phyloP scores from a whole-genome alignment of 2,329 filamentous ascomycete genomes.

The Cercospora beticola region DNA sequence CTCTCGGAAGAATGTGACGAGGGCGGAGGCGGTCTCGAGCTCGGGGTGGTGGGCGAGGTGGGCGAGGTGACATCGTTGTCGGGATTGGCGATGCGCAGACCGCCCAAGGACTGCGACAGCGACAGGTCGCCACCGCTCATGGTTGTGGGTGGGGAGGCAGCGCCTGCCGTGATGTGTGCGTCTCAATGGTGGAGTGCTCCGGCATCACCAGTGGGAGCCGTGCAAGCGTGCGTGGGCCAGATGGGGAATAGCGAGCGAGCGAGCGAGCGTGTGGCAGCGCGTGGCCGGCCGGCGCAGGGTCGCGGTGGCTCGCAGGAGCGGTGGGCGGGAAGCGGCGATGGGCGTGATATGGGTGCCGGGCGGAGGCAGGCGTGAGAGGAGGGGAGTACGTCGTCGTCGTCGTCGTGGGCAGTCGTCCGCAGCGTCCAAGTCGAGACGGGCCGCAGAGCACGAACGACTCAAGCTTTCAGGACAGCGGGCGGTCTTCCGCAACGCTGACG shows the following conservation, averaged over 20 bases:
- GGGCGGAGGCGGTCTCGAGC: constrained; percentile 27
- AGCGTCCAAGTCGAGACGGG: background rate
- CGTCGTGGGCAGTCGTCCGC: background rate
- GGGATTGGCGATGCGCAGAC: constrained; percentile 93
- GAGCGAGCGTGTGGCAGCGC: background rate
- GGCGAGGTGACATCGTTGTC: constrained; percentile 60
- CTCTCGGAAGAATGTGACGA: constrained; percentile 39
- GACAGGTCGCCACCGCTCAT: constrained; percentile 88
- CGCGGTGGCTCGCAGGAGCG: background rate
- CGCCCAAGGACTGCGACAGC: constrained; percentile 87
- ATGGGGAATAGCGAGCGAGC: constrained; percentile 18
- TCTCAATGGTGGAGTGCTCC: constrained; percentile 8
- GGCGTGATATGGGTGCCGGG: background rate
- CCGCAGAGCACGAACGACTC: background rate
- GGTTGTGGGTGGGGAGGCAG: constrained; percentile 33
- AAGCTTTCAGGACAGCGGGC: background rate
- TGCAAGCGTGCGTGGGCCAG: background rate
- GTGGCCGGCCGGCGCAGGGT: constrained; percentile 1
- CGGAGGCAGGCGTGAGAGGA: background rate
- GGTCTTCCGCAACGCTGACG: background rate
- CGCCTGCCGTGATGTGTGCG: constrained; percentile 13
- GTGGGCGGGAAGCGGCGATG: background rate
- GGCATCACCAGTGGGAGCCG: constrained; percentile 9
- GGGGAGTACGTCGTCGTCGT: background rate
- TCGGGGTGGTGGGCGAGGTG: constrained; percentile 22